These are phyloP conservation scores for Quaeritorhiza haematococci DNA, from an alignment of 371 early-diverging fungal species.

Conservation along the genomic window DNA sequence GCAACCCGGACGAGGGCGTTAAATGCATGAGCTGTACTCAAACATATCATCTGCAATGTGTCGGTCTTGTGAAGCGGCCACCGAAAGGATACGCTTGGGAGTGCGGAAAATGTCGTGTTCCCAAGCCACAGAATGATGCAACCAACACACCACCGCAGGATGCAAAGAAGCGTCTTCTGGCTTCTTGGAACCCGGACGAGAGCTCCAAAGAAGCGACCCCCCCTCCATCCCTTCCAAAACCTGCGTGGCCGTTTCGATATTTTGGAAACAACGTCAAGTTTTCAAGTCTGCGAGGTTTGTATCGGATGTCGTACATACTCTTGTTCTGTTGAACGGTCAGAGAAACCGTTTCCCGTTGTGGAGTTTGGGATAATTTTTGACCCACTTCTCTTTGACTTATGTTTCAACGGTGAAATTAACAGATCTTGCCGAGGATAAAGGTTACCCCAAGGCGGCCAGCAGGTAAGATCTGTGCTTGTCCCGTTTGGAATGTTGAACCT, in stretches of 20 bases:
- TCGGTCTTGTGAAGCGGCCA: constrained; percentile 12
- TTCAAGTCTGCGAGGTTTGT: constrained; percentile 10
- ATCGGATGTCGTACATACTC: no score
- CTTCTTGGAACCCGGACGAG: not conserved
- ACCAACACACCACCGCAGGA: no score
- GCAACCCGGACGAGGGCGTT: constrained; percentile 20
- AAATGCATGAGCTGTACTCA: constrained; percentile 25
- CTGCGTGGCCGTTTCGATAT: constrained; percentile 81
- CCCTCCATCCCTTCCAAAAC: no score
- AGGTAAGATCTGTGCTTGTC: constrained; percentile 11
- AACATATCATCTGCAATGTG: constrained; percentile 27
- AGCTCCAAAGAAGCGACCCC: not conserved
- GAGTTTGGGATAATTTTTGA: not conserved
- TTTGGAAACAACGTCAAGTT: constrained; percentile 52
- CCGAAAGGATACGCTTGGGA: constrained; percentile 33
- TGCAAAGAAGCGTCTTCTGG: not conserved
- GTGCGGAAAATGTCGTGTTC: constrained; percentile 23
- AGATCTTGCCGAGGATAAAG: constrained; percentile 5
- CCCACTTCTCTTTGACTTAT: not conserved
- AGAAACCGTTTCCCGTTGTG: not conserved
- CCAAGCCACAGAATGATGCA: no score
- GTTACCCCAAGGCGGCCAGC: constrained; percentile 24
- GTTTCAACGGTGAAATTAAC: no score
- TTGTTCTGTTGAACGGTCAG: no score
- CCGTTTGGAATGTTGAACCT: no score